These are phyloP conservation scores for Lumnitzera racemosa DNA, from an alignment of 345 rosid genomes.

Conservation along the genomic window DNA sequence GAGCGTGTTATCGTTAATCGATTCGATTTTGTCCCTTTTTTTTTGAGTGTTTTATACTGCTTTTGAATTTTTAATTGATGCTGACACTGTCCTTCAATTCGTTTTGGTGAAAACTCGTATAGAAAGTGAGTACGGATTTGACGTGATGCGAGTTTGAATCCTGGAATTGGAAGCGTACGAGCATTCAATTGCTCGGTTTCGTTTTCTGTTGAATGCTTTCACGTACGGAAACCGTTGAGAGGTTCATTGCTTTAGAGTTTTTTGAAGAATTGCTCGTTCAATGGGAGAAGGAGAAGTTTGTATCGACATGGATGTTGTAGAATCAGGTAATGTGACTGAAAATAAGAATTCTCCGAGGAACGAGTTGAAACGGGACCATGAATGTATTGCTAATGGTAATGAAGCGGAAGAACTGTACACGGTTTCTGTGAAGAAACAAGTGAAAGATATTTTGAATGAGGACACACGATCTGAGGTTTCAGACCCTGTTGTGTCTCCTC, in stretches of 20 bases:
- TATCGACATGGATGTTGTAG: slow-evolving; percentile 15
- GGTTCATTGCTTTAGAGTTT: slow-evolving; percentile 1
- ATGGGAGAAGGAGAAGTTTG: slow-evolving; percentile 59
- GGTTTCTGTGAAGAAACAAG: slow-evolving; percentile 48
- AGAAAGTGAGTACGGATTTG: too few relatives aligned
- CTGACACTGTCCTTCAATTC: too few relatives aligned
- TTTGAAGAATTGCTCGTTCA: slow-evolving; percentile 2
- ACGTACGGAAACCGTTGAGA: not conserved
- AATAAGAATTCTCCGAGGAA: slow-evolving; percentile 18
- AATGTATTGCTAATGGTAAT: slow-evolving; percentile 15
- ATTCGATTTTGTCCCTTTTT: too few relatives aligned
- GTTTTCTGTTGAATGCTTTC: too few relatives aligned
- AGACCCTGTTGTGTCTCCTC: slow-evolving; percentile 62
- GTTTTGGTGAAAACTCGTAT: too few relatives aligned
- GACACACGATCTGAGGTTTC: slow-evolving; percentile 79
- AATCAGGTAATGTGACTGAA: slow-evolving; percentile 17
- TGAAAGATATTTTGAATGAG: slow-evolving; percentile 59
- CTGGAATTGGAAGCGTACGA: too few relatives aligned
- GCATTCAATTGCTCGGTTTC: too few relatives aligned
- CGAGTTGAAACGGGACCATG: slow-evolving; percentile 43
- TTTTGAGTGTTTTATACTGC: too few relatives aligned
- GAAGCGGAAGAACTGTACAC: slow-evolving; percentile 25
- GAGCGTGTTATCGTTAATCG: too few relatives aligned
- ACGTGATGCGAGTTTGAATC: too few relatives aligned
- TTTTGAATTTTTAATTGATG: too few relatives aligned